Conservation (phyloP, 495 filamentous ascomycete genomes). For the Talaromyces liani region DNA sequence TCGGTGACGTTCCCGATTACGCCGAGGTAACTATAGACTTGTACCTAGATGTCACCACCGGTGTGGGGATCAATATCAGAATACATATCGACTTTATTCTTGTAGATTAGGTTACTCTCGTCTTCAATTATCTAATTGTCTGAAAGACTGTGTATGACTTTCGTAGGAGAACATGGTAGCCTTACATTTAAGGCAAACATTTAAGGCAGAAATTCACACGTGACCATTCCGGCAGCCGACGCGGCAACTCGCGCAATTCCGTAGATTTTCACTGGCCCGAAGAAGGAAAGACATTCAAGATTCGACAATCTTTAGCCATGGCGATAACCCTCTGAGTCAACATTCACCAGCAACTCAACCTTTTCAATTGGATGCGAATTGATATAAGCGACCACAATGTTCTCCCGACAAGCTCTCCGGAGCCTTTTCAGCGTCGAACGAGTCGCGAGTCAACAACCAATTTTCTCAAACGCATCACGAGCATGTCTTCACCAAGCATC, state of each 20-base stretch:
- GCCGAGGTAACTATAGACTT: background rate
- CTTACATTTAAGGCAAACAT: background rate
- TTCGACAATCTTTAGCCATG: background rate
- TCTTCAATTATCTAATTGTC: too few relatives aligned
- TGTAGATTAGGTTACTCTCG: too few relatives aligned
- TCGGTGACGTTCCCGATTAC: background rate
- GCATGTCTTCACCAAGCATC: constrained; percentile 20
- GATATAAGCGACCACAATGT: constrained; percentile 21
- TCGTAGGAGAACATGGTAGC: background rate
- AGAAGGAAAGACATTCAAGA: background rate
- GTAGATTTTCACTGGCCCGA: constrained; percentile 1
- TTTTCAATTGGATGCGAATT: background rate
- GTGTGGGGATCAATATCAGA: background rate
- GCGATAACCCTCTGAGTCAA: background rate
- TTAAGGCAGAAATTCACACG: background rate
- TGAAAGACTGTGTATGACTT: too few relatives aligned
- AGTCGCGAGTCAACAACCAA: constrained; percentile 25
- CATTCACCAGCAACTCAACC: background rate
- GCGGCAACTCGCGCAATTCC: background rate
- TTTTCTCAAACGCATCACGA: constrained; percentile 30
- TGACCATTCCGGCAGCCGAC: background rate
- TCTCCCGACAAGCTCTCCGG: constrained; percentile 33
- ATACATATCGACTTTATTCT: too few relatives aligned
- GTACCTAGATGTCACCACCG: background rate
- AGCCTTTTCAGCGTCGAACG: constrained; percentile 28